Evolutionary conservation across 2,329 filamentous ascomycete genomes (phyloP), one percentile per base, ranked within the genome.

Genomic region (Penicillium carneum): DNA sequence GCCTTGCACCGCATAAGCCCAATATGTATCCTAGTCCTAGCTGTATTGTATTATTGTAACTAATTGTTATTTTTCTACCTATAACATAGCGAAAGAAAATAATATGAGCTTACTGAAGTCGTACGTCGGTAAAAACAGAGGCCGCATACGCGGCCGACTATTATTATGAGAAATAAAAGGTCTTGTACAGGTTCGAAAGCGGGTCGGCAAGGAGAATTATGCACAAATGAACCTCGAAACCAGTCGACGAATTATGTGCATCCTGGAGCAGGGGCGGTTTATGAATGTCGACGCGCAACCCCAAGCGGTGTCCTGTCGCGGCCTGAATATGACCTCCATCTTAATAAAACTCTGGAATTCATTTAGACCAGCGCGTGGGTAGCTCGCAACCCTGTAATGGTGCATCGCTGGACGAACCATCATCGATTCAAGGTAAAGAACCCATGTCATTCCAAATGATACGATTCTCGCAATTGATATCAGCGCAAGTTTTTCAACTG

Each of bases 401-500:
- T 33, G 34, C n/a, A 33, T 38, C 14, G 43, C 34, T 23, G 41
- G 14, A 12, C n/a, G 33, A 29, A 4, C 18, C 12, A 2, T 11
- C 29, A 36, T 29, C 14, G 23, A 49, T 14, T 12, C 26, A 29
- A 12, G n/a, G 33, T 7, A 29, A 29, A 55, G 2, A 41, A 9
- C 43, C 16, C 29, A 41, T 51, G 18, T 23, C 16, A 41, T 16
- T 16, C 29, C 10, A 50, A 16, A 29, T 18, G 16, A 46, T 18
- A 29, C 23, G 8, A 18, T 26, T 23, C 26, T 18, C 33, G 18
- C 10, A 9, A 26, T 42, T 38, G 4, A 18, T 36, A 57, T 67
- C 62, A 66, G 18, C 56, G 55, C 41, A 68, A 18, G 6, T 49
- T 60, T 36, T 66, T 68, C 34, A 61, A 20, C 18, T 43, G 56